Evolutionary conservation across 257 asterid genomes (phyloP).

Genomic region (Capsicum pubescens): DNA sequence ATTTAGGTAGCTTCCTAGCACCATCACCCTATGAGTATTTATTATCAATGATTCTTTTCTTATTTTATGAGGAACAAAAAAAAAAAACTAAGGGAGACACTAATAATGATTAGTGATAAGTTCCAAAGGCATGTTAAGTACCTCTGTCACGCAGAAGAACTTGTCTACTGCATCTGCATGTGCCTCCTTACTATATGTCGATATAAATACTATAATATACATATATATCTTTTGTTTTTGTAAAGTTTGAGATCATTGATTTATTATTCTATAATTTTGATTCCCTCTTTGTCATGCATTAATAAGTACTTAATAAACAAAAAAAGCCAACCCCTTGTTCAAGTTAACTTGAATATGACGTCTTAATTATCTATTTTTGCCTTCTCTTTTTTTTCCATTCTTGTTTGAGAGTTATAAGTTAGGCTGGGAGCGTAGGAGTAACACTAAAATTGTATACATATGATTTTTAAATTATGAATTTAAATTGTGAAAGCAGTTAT

Average conservation of each 20-base stretch:
- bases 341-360: constrained; percentile 25
- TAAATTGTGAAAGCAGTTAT: not conserved
- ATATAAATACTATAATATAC: not conserved
- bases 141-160: constrained; percentile 40
- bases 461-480: too few relatives aligned
- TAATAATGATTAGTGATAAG: constrained; percentile 58
- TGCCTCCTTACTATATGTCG: not conserved
- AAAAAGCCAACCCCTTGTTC: not conserved
- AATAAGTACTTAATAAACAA: not conserved
- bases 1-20: constrained; percentile 43
- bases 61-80: constrained; percentile 21
- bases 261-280: not conserved
- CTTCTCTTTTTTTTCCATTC: too few relatives aligned
- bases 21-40: constrained; percentile 28
- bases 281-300: constrained; percentile 17
- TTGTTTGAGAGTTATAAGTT: not conserved
- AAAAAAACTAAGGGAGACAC: constrained; percentile 43
- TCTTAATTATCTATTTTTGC: not conserved
- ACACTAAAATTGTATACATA: not conserved
- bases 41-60: constrained; percentile 23
- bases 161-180: constrained; percentile 23
- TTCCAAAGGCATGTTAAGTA: constrained; percentile 43
- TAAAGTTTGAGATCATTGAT: constrained; percentile 7
- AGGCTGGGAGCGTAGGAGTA: not conserved
- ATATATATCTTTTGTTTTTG: constrained; percentile 26